Evolutionary conservation across 306 rosid species (phyloP), one percentile per base, ranked within the genome.

Genomic region (Acacia acuminata): DNA sequence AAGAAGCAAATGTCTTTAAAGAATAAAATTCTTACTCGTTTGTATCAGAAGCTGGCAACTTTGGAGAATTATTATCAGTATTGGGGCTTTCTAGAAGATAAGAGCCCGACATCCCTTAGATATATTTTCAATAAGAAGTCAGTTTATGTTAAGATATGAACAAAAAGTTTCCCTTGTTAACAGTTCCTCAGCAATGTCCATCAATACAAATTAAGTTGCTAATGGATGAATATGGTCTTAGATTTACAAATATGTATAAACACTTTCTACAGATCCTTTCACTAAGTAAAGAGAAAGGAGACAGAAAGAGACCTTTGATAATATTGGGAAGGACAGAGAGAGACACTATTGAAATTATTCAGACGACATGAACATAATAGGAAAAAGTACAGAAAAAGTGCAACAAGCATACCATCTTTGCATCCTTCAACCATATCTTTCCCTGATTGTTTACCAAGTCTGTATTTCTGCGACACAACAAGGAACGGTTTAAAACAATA

Each of bases 371-470:
- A 63, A 73, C 61, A 75, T 36, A 67, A 69, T 50, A 73, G 22
- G 69, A 81, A 84, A 82, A 84, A 76, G 84, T 68, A 72, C 55
- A 68, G 76, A 43, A 34, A 47, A 10, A 25, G 36, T 25, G 2
- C 16, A 63, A 81, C 36, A 75, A 91, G 60, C 79, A 24, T 85
- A 93, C 98, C 98, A 89, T 95, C 98, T 90, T 90, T 90, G 83
- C 91, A 85, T 78, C 89, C 89, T 50, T 95, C 98, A 8, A 88
- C 90, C 77, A 86, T 87, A 81, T 95, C 98, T 89, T 93, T 95
- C 75, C 98, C 98, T 10, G 98, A 90, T 86, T 95, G 98, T 87
- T 89, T 95, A 78, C 98, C 98, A 50, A 93, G 89, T 87, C 98
- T 93, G 89, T 89, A 95, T 84, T 95, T 95, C 98, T 95, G 94